Evolutionary conservation across 257 asterid species (phyloP).

Genomic region (Craterostigma plantagineum): DNA sequence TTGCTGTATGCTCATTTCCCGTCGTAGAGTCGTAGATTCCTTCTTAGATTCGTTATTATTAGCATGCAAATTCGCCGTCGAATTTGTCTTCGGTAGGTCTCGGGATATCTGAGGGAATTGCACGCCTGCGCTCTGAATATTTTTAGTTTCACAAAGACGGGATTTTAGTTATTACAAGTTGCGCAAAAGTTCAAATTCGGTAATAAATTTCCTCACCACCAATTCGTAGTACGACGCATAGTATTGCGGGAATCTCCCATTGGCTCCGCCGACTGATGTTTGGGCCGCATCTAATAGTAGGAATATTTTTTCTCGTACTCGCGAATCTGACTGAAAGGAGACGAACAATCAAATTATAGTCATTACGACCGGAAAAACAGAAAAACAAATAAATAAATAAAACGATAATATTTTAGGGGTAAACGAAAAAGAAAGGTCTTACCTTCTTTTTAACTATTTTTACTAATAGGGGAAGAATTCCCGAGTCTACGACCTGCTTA

Average conservation of each 20-base stretch:
- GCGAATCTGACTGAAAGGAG: slow-evolving; percentile 48
- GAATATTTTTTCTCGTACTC: slow-evolving; percentile 74
- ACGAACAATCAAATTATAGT: slow-evolving; percentile 6
- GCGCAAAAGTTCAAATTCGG: background rate
- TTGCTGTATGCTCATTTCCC: slow-evolving; percentile 19
- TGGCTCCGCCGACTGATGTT: slow-evolving; percentile 90
- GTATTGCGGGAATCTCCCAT: slow-evolving; percentile 87
- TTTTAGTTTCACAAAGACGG: slow-evolving; percentile 5
- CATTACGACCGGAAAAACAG: slow-evolving; percentile 4
- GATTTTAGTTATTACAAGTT: background rate
- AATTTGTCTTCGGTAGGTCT: slow-evolving; percentile 23
- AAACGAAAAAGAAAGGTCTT: slow-evolving; percentile 1
- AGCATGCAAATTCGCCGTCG: slow-evolving; percentile 19
- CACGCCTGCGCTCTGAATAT: slow-evolving; percentile 80
- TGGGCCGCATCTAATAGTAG: slow-evolving; percentile 91
- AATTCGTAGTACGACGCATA: slow-evolving; percentile 76
- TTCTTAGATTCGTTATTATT: slow-evolving; percentile 21
- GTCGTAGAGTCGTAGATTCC: slow-evolving; percentile 23
- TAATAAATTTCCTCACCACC: slow-evolving; percentile 47
- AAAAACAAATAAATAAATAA: background rate
- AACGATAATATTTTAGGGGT: background rate
- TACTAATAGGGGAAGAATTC: slow-evolving; percentile 63
- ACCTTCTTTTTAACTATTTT: slow-evolving; percentile 95
- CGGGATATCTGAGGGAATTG: slow-evolving; percentile 62
- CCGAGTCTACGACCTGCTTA: slow-evolving; percentile 69